Base-by-base conservation (phyloP, 2,329 filamentous ascomycete species). In the Diaporthe citrichinensis region DNA sequence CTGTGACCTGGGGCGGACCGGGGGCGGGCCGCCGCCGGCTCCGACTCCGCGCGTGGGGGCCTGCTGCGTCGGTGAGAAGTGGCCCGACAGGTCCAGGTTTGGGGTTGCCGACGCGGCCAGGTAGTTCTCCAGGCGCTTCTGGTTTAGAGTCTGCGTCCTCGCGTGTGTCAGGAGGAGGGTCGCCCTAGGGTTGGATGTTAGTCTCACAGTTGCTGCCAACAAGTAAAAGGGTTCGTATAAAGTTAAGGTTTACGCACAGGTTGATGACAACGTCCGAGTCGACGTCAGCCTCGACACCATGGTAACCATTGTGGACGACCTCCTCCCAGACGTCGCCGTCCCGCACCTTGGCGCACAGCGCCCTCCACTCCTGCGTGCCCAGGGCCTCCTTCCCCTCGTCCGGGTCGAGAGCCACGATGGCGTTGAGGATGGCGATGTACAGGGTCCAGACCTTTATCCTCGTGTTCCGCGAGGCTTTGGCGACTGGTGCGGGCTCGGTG, bases 361-460 rank as follows among this genome's bases (percentile, higher is more conserved):
- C 87, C 83, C 95, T 93, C 94, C 96, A 99, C 82, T 95, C 93
- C 81, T 94, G 92, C 71, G 92, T 92, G 4, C 97, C 97, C 85
- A 98, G 98, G 17, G 93, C 90, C 71, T 93, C 91, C 86, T 97
- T 98, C 68, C 96, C 97, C 84, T 98, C 96, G 79, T 98, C 95
- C 2, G 94, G 89, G 74, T 95, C 95, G 81, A 98, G 88, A 81
- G 98, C 96, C 49, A 98, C 88, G 78, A 98, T 94, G 53, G 95
- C 94, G 86, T 98, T 98, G 77, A 98, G 88, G 69, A 98, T 93
- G 25, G 96, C 98, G 78, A 98, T 90, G 83, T 98, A 99, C 80
- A 99, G 89, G 84, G 95, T 98, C 97, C 97, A 99, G 78, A 98
- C 94, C 85, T 98, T 99, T 84, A 98, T 94, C 78, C 96, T 90